Base-by-base conservation (phyloP, 164 flowering plant genomes). In the Stephania japonica region DNA sequence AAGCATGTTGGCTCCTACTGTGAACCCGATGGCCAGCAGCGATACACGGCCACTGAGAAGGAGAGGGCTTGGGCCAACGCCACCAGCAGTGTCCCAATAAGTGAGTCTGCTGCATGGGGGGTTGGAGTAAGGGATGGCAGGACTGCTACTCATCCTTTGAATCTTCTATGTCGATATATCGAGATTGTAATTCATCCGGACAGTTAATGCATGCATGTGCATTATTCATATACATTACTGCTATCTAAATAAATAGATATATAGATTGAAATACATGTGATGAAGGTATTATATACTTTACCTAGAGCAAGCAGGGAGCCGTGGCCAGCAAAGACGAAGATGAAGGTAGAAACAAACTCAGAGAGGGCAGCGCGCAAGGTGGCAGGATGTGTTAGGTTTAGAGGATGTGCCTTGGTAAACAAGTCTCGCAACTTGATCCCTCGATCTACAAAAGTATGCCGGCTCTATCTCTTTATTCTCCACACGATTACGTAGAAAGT, bases 261-360 rank as follows among this genome's bases (percentile, higher is more conserved):
- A 21, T 0, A 49, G 26, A 44, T 69, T 27, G 32, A 27, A 14
- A 47, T 47, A 8, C 49, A 43, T 42, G 18, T 4, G 21, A 3
- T 43, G 19, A 5, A 11, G 12, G 19, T 7, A 69, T 69, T 61
- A 63, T 32, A 26, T 63, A 21, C 42, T 83, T 68, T 83, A 85
- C 86, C 81, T 50, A 84, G 81, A 72, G 91, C 91, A 75, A 88
- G 83, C 64, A 84, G 85, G 4, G 91, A 85, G 44, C 91, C 91
- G 80, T 85, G 80, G 2, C 88, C 89, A 2, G 89, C 89, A 24
- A 88, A 88, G 43, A 88, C 88, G 38, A 88, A 88, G 63, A 88
- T 88, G 32, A 85, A 63, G 78, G 80, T 86, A 26, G 88, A 85
- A 80, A 88, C 61, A 65, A 88, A 84, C 74, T 88, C 91, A 0